Base-by-base conservation (phyloP, 805 yeast genomes). In the Lachancea meyersii region DNA sequence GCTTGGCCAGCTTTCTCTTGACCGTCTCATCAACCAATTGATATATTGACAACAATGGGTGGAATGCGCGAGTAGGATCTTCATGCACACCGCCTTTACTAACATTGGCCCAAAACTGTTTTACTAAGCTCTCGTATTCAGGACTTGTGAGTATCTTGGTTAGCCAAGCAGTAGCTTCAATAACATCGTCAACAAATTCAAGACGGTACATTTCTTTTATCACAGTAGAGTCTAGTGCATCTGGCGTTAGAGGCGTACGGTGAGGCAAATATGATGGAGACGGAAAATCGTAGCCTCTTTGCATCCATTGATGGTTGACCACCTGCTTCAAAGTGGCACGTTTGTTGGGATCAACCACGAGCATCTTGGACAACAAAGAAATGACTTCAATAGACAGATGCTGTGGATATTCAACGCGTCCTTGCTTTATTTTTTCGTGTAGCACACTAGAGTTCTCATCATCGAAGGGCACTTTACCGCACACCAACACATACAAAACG, bases 381-480 rank as follows among this genome's bases (percentile, higher is more conserved):
- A 82, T 75, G 58, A 95, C 91, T 51, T 86, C 95, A 24, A 76
- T 70, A 5, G 95, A 81, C 37, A 93, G 67, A 65, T 80, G 80
- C 28, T 75, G 73, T 6, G 98, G 97, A 61, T 93, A 93, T 51
- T 88, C 96, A 9, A 93, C 95, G 48, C 79, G 73, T 31, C 97
- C 98, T 51, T 80, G 77, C 61, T 91, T 93, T 61, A 93, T 93
- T 63, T 89, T 89, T 49, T 87, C 95, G 62, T 93, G 98, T 53
- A 93, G 71, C 1, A 85, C 89, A 35, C 89, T 81, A 49, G 94
- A 95, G 51, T 86, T 80, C 55, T 87, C 94, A 60, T 93, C 97
- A 63, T 93, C 98, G 62, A 93, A 93, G 7, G 99, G 99, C 11
- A 93, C 97, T 61, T 87, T 89, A 43, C 99, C 99, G 62, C 97